These are phyloP conservation scores for Trichodelitschia bisporula DNA, from an alignment of 495 filamentous ascomycete genomes.

Conservation along the genomic window DNA sequence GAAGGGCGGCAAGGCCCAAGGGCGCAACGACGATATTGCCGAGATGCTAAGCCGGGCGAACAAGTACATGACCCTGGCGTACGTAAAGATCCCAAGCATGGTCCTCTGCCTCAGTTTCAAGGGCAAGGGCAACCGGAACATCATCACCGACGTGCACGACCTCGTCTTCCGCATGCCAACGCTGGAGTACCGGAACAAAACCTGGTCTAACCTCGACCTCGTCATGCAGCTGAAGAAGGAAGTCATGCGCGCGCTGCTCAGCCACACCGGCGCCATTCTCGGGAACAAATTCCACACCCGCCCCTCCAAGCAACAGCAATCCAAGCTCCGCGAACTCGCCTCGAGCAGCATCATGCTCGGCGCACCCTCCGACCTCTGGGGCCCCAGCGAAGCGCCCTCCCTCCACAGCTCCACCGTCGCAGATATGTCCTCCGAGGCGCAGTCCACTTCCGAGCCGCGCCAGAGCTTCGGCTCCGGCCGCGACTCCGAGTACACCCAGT, in stretches of 20 bases:
- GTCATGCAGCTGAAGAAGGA: slow-evolving; percentile 80
- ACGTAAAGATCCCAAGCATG: slow-evolving; percentile 82
- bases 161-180: slow-evolving; percentile 91
- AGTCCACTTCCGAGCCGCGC: too few relatives aligned
- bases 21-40: slow-evolving; percentile 68
- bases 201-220: slow-evolving; percentile 93
- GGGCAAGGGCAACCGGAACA: slow-evolving; percentile 77
- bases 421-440: too few relatives aligned
- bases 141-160: slow-evolving; percentile 86
- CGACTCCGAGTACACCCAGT: too few relatives aligned
- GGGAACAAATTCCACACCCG: slow-evolving; percentile 84
- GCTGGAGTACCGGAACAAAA: slow-evolving; percentile 93
- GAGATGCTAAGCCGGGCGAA: slow-evolving; percentile 93
- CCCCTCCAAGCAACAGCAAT: slow-evolving; percentile 23
- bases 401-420: too few relatives aligned
- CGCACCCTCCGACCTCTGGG: slow-evolving; percentile 11
- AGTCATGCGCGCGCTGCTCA: slow-evolving; percentile 80
- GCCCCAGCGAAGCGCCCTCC: slow-evolving; percentile 5
- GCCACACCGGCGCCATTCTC: slow-evolving; percentile 85
- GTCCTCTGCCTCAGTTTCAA: slow-evolving; percentile 94
- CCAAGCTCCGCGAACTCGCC: slow-evolving; percentile 56
- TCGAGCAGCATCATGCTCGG: slow-evolving; percentile 23
- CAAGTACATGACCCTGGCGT: slow-evolving; percentile 91
- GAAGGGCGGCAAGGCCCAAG: slow-evolving; percentile 27
- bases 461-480: too few relatives aligned